phyloP scores from a whole-genome alignment of 179 eudicot genomes.

The Beta lomatogona region DNA sequence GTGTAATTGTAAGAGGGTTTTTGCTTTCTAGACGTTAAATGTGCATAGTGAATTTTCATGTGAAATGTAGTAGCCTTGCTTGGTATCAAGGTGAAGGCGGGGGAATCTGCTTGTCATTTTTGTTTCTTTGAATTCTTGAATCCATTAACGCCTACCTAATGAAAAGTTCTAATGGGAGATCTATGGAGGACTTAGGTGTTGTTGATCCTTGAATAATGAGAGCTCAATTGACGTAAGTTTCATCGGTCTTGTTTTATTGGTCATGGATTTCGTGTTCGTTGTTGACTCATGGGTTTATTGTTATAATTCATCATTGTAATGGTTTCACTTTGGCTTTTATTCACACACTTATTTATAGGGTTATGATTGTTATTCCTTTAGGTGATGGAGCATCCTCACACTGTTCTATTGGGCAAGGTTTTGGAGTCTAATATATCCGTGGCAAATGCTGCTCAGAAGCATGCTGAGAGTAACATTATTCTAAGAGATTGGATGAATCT shows the following conservation, averaged over 20 bases:
- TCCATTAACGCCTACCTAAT: too few species aligned
- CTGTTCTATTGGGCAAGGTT: constrained; percentile 67
- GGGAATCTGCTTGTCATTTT: too few species aligned
- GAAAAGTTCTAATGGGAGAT: too few species aligned
- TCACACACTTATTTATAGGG: neutral
- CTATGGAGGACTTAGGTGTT: too few species aligned
- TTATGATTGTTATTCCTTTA: constrained; percentile 28
- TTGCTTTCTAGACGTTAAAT: too few species aligned
- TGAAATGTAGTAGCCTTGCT: too few species aligned
- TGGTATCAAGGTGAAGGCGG: too few species aligned
- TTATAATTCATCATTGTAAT: neutral
- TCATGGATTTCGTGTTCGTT: neutral
- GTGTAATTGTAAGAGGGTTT: too few species aligned
- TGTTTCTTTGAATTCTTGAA: too few species aligned
- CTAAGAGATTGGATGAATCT: constrained; percentile 64
- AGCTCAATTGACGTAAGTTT: too few species aligned
- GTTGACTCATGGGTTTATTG: neutral
- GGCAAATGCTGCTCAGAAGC: constrained; percentile 53
- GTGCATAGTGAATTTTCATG: too few species aligned
- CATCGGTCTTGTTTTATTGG: neutral
- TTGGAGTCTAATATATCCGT: constrained; percentile 63
- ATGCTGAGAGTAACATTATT: constrained; percentile 41
- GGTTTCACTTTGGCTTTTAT: neutral
- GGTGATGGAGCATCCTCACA: constrained; percentile 94
- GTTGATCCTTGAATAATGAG: too few species aligned